Percentiles rank a stretch among this genome's conserved stretches.
Conservation (phyloP, 2,329 filamentous ascomycete species). For the Bisporella sp. region DNA sequence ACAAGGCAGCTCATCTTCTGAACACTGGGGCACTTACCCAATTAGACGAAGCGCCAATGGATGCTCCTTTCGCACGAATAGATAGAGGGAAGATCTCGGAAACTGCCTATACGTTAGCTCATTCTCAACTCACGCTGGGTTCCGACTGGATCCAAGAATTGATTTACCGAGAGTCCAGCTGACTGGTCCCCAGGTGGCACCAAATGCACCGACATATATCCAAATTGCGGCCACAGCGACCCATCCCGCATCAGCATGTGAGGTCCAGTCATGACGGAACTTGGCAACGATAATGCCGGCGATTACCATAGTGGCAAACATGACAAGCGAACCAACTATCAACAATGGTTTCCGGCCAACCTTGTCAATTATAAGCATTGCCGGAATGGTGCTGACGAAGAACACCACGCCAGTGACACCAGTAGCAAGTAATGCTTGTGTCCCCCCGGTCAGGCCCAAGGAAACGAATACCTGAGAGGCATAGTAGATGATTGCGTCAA, state of each 20-base stretch:
- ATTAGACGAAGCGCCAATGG: slow-evolving; percentile 36
- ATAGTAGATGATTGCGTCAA: slow-evolving; percentile 41
- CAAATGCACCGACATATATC: slow-evolving; percentile 25
- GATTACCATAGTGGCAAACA: slow-evolving; percentile 28
- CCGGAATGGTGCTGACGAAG: slow-evolving; percentile 59
- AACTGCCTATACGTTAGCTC: slow-evolving; percentile 3
- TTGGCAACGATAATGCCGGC: slow-evolving; percentile 35
- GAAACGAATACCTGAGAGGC: slow-evolving; percentile 50
- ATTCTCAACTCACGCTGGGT: too few relatives aligned
- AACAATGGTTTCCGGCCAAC: slow-evolving; percentile 54
- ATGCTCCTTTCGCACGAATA: slow-evolving; percentile 32
- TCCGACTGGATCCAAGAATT: too few relatives aligned
- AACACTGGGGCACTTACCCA: slow-evolving; percentile 20
- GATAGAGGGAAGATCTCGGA: slow-evolving; percentile 31
- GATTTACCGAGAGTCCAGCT: slow-evolving; percentile 23
- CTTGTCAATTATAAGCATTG: slow-evolving; percentile 57
- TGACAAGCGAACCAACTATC: slow-evolving; percentile 57
- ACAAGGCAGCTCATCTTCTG: too few relatives aligned
- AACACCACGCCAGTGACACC: slow-evolving; percentile 64
- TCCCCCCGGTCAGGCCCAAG: slow-evolving; percentile 35
- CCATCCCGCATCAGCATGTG: slow-evolving; percentile 32
- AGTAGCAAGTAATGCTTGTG: slow-evolving; percentile 53
- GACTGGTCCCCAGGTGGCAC: slow-evolving; percentile 26
- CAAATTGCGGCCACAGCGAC: slow-evolving; percentile 30
- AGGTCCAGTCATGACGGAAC: slow-evolving; percentile 31